phyloP scores from a whole-genome alignment of 2,329 filamentous ascomycete species.

The Conoideocrella luteorostrata region DNA sequence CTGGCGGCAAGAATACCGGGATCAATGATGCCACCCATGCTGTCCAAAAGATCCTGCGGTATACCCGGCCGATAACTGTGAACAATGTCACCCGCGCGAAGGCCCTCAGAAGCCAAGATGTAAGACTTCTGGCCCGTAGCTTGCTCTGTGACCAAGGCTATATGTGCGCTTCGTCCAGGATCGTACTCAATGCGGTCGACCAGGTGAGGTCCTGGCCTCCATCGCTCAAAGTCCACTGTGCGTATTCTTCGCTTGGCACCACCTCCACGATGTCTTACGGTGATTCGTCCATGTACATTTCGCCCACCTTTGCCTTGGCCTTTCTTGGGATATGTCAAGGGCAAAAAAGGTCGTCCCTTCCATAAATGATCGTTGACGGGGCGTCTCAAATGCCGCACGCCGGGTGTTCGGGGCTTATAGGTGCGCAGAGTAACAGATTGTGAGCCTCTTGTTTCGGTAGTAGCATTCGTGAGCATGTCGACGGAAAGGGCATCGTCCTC shows the following conservation, averaged over 20 bases:
- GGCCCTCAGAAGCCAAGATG: conserved; percentile 90
- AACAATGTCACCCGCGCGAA: conserved; percentile 84
- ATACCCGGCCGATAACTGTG: conserved; percentile 91
- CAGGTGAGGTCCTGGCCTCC: conserved; percentile 70
- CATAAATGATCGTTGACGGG: conserved; percentile 95
- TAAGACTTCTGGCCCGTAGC: conserved; percentile 74
- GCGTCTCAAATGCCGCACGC: conserved; percentile 82
- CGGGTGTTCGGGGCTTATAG: conserved; percentile 90
- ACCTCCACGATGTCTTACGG: conserved; percentile 85
- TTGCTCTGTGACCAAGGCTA: conserved; percentile 75
- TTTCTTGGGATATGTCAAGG: conserved; percentile 85
- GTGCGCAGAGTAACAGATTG: conserved; percentile 58
- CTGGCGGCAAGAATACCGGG: conserved; percentile 92
- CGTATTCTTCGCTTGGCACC: conserved; percentile 88
- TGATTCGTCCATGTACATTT: conserved; percentile 80
- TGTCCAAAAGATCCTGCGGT: conserved; percentile 75
- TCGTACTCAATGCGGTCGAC: conserved; percentile 97
- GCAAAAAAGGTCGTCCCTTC: conserved; percentile 80
- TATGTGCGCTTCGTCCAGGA: conserved; percentile 85
- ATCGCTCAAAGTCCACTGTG: conserved; percentile 81
- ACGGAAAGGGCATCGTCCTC: conserved; percentile 10
- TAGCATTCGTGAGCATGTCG: conserved; percentile 13
- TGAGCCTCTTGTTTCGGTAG: conserved; percentile 17
- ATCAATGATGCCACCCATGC: conserved; percentile 89
- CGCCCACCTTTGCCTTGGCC: conserved; percentile 89